A percentile compares a stretch with the other conserved stretches of the same genome.
phyloP scores from a whole-genome alignment of 2,329 filamentous ascomycete genomes.

The Coniochaeta ligniaria region DNA sequence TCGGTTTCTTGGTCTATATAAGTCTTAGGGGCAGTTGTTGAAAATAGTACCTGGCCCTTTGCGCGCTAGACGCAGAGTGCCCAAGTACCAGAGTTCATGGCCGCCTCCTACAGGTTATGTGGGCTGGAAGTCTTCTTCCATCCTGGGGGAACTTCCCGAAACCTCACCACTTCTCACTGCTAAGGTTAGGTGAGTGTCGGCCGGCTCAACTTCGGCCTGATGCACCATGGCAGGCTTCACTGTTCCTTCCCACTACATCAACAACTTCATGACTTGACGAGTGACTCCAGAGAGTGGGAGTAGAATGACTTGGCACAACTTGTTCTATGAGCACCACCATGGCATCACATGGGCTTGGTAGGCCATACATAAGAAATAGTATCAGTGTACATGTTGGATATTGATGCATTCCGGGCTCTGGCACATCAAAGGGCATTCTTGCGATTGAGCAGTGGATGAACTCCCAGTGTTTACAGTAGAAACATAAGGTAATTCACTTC shows the following conservation, averaged over 20 bases:
- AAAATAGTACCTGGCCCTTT: neutral
- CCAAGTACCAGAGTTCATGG: neutral
- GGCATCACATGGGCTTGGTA: neutral
- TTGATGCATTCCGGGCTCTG: neutral
- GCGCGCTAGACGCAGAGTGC: neutral
- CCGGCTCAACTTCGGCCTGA: neutral
- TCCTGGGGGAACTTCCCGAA: neutral
- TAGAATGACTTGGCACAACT: neutral
- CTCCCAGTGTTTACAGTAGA: neutral
- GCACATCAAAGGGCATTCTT: neutral
- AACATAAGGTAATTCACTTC: neutral
- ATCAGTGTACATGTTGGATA: neutral
- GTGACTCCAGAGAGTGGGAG: neutral
- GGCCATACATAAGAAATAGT: neutral
- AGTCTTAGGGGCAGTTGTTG: neutral
- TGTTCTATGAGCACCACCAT: neutral
- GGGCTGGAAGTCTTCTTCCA: neutral
- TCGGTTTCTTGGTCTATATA: neutral
- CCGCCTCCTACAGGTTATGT: neutral
- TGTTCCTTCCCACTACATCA: neutral
- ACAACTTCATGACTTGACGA: neutral
- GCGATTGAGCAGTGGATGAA: neutral
- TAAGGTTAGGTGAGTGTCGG: neutral
- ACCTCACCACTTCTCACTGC: neutral
- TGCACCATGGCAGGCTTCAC: neutral